Conservation (phyloP, 1,284 basidiomycete genomes). For the Gymnopus androsaceus region DNA sequence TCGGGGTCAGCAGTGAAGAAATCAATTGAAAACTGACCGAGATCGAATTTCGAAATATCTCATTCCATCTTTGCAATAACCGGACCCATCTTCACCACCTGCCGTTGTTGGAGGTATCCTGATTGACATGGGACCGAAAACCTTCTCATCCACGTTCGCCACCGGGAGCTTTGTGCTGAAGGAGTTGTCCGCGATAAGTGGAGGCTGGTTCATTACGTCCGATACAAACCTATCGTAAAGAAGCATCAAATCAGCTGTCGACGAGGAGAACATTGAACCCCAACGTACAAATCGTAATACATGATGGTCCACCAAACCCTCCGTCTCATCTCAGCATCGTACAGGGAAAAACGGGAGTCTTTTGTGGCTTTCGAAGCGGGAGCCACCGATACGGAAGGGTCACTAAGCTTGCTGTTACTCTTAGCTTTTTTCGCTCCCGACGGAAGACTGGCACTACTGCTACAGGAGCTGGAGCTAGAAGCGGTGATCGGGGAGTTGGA, state of each 20-base stretch:
- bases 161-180: slow-evolving; percentile 49
- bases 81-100: slow-evolving; percentile 22
- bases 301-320: slow-evolving; percentile 75
- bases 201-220: slow-evolving; percentile 60
- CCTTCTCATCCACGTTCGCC: slow-evolving; percentile 47
- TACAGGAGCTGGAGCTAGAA: slow-evolving; percentile 18
- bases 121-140: slow-evolving; percentile 18
- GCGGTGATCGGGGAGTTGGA: background rate
- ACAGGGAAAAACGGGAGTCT: slow-evolving; percentile 43
- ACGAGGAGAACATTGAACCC: slow-evolving; percentile 6
- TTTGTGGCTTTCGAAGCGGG: slow-evolving; percentile 11
- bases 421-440: slow-evolving; percentile 12
- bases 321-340: slow-evolving; percentile 60
- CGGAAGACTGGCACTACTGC: slow-evolving; percentile 28
- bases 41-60: slow-evolving; percentile 37
- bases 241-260: slow-evolving; percentile 5
- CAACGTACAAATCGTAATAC: slow-evolving; percentile 68
- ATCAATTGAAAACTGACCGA: slow-evolving; percentile 32
- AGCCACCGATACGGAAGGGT: slow-evolving; percentile 4
- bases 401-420: slow-evolving; percentile 10
- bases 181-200: slow-evolving; percentile 53
- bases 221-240: slow-evolving; percentile 62
- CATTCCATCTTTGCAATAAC: slow-evolving; percentile 21
- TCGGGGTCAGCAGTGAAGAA: background rate
- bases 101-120: slow-evolving; percentile 24